Percentiles rank a stretch among this genome's conserved stretches.
Conservation (phyloP, 257 asterid species). For the Salvia miltiorrhiza region DNA sequence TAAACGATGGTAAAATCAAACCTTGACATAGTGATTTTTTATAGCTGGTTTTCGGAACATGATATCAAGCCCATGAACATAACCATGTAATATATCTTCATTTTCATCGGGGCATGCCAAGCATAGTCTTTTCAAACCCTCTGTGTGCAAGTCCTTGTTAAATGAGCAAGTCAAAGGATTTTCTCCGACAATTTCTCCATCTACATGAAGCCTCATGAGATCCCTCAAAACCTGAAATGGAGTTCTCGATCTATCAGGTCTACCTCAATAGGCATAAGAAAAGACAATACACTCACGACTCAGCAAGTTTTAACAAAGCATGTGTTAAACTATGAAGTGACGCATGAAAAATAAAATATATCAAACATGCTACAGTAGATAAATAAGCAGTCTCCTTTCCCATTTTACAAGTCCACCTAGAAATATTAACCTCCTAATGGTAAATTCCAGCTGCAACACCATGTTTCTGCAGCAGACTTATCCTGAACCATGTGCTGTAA, state of each 20-base stretch:
- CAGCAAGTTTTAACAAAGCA: not conserved
- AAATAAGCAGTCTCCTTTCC: not conserved
- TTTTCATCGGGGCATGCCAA: slow-evolving; percentile 49
- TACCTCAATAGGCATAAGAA: slow-evolving; percentile 13
- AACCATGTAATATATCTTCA: slow-evolving; percentile 43
- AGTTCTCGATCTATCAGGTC: slow-evolving; percentile 18
- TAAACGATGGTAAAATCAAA: slow-evolving; percentile 6
- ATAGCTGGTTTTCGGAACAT: slow-evolving; percentile 32
- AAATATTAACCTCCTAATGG: too few relatives aligned
- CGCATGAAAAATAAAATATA: not conserved
- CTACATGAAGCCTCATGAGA: slow-evolving; percentile 53
- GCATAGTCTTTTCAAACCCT: slow-evolving; percentile 33
- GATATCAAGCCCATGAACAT: slow-evolving; percentile 49
- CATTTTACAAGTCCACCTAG: not conserved
- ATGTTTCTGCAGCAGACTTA: not conserved
- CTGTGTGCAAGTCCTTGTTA: slow-evolving; percentile 30
- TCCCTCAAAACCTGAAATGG: slow-evolving; percentile 49
- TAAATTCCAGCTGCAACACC: not conserved
- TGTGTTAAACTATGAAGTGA: not conserved
- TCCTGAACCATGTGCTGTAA: not conserved
- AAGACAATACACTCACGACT: not conserved
- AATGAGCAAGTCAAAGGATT: slow-evolving; percentile 39
- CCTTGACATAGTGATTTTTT: slow-evolving; percentile 53
- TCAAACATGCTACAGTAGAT: not conserved
- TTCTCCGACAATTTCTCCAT: slow-evolving; percentile 69